These are phyloP conservation scores for Xylariales sp. DNA, from an alignment of 2,329 filamentous ascomycete species.

Conservation along the genomic window DNA sequence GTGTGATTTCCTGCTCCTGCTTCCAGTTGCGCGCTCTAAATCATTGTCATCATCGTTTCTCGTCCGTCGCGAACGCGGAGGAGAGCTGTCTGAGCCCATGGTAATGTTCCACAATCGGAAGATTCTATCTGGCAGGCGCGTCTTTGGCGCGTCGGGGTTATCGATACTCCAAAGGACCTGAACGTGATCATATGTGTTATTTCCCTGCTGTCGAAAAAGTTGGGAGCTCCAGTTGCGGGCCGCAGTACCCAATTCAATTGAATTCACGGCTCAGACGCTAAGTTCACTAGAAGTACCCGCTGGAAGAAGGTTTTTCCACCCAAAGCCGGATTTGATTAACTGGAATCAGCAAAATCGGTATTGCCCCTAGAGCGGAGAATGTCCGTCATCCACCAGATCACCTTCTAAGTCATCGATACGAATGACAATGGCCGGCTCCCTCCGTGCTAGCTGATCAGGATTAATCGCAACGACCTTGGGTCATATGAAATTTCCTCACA, in stretches of 20 bases:
- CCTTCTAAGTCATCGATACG: too few relatives aligned
- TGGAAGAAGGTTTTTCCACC: neutral
- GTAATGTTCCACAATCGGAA: neutral
- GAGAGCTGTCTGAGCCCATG: conserved; percentile 6
- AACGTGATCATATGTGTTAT: neutral
- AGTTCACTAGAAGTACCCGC: neutral
- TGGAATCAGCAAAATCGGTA: too few relatives aligned
- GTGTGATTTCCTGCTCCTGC: conserved; percentile 1
- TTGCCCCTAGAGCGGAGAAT: too few relatives aligned
- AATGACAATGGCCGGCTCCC: too few relatives aligned
- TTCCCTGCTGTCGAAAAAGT: neutral
- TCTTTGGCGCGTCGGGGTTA: neutral
- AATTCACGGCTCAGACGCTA: too few relatives aligned
- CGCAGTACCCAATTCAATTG: too few relatives aligned
- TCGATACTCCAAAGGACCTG: neutral
- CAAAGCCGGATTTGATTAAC: too few relatives aligned
- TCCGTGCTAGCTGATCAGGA: too few relatives aligned
- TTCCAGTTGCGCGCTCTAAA: neutral
- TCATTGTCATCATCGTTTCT: conserved; percentile 2
- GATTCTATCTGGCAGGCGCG: neutral
- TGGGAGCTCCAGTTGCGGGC: neutral
- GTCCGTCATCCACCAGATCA: too few relatives aligned
- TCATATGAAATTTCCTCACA: too few relatives aligned
- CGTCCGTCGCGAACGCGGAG: conserved; percentile 8
- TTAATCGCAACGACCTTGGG: too few relatives aligned